A percentile compares a stretch with the other conserved stretches of the same genome.
Conservation (phyloP, 2,329 filamentous ascomycete species). For the Cladosporium sp. region DNA sequence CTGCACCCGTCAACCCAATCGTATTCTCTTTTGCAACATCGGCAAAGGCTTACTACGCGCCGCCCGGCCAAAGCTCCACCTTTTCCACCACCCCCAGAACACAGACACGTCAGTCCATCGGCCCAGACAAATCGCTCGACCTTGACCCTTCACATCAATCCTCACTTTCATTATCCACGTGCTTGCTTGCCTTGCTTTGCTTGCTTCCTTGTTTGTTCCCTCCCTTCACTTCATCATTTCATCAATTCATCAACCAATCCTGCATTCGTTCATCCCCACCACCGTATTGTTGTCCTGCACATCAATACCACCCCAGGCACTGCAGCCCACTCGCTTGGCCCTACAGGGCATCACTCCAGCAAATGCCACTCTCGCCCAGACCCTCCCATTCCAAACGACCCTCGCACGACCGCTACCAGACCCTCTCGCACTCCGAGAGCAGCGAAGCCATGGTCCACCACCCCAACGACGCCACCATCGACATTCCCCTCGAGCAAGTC, state of each 20-base stretch:
- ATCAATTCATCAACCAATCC: background rate
- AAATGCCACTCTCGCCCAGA: conserved; percentile 12
- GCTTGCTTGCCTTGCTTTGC: too few species aligned
- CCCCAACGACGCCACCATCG: conserved; percentile 50
- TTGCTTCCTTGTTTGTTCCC: too few species aligned
- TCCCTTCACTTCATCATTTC: background rate
- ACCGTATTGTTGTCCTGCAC: background rate
- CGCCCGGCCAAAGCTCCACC: conserved; percentile 2
- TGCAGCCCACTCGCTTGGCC: conserved; percentile 7
- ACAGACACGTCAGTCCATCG: conserved; percentile 3
- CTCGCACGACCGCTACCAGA: conserved; percentile 29
- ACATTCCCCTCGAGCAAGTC: conserved; percentile 59
- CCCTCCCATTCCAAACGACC: conserved; percentile 21
- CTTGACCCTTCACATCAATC: background rate
- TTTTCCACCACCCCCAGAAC: conserved; percentile 2
- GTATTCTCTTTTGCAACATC: conserved; percentile 4
- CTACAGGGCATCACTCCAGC: background rate
- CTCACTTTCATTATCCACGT: background rate
- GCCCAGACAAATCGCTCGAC: conserved; percentile 1
- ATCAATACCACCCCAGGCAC: background rate
- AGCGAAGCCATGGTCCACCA: conserved; percentile 22
- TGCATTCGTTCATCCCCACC: background rate
- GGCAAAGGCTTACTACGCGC: background rate
- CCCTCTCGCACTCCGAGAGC: conserved; percentile 18
- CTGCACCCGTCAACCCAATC: conserved; percentile 5